Conservation (phyloP, 192 early-diverging fungal species). For the Piromyces finnis region DNA sequence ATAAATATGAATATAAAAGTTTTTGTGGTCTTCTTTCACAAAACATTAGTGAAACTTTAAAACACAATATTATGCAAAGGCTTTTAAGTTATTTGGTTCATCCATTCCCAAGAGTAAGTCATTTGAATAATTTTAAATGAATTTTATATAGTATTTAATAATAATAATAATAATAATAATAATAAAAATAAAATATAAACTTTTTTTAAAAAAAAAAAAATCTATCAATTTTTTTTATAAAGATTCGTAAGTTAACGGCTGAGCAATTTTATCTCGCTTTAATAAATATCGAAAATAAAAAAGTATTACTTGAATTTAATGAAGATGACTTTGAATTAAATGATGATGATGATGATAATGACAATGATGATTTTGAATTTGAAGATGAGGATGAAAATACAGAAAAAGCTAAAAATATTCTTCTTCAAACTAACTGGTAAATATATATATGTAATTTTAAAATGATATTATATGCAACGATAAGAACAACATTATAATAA, state of each 20-base stretch:
- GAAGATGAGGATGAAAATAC: slow-evolving; percentile 7
- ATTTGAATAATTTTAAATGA: not conserved
- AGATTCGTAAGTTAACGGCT: slow-evolving; percentile 48
- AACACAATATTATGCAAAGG: slow-evolving; percentile 30
- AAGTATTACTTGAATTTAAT: not conserved
- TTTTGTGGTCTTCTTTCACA: not conserved
- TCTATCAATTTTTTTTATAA: not conserved
- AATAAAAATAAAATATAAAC: no score
- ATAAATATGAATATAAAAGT: no score
- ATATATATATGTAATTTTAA: no score
- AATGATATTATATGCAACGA: no score
- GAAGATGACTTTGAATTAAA: not conserved
- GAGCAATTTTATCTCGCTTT: slow-evolving; percentile 56
- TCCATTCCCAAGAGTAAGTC: slow-evolving; percentile 49
- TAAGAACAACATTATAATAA: no score
- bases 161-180: not conserved
- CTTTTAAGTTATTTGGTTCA: slow-evolving; percentile 48
- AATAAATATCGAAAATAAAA: slow-evolving; percentile 1
- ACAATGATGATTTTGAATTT: slow-evolving; percentile 20
- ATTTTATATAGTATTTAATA: no score
- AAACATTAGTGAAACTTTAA: not conserved
- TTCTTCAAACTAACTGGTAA: slow-evolving; percentile 8
- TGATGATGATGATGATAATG: slow-evolving; percentile 10
- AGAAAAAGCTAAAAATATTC: slow-evolving; percentile 36
- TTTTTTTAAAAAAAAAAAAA: no score